These are phyloP conservation scores for Solanum peruvianum DNA, from an alignment of 257 asterid species.

Conservation along the genomic window DNA sequence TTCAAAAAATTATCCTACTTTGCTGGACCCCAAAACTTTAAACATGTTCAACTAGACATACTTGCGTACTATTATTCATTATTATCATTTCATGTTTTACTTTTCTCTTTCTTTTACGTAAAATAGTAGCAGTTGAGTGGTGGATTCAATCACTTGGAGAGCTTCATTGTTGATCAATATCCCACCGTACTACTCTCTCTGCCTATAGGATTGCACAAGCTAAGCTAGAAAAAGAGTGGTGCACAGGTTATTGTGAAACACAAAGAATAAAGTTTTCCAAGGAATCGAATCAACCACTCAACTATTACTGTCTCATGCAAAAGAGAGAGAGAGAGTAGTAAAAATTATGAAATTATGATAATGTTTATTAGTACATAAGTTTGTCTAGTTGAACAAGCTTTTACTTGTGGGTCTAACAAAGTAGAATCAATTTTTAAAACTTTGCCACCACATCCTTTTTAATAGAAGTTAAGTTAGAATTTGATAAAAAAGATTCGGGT, in stretches of 20 bases:
- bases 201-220: neutral
- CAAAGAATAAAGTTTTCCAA: too few relatives aligned
- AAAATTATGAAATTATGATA: neutral
- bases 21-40: neutral
- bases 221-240: neutral
- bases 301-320: too few relatives aligned
- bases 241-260: neutral
- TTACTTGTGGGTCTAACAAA: neutral
- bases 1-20: neutral
- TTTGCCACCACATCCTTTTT: neutral
- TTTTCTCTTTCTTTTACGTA: neutral
- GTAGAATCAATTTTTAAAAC: neutral
- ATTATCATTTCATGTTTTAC: neutral
- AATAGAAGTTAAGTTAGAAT: neutral
- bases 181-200: neutral
- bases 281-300: too few relatives aligned
- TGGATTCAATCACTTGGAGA: neutral
- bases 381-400: neutral
- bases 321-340: neutral
- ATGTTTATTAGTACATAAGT: too few relatives aligned
- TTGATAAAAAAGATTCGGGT: neutral
- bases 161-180: neutral
- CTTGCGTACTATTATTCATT: neutral
- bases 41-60: neutral
- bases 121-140: neutral